Evolutionary conservation across 169 alveolate genomes (phyloP), one percentile per base, ranked within the genome.

Genomic region (Plasmodium inui): DNA sequence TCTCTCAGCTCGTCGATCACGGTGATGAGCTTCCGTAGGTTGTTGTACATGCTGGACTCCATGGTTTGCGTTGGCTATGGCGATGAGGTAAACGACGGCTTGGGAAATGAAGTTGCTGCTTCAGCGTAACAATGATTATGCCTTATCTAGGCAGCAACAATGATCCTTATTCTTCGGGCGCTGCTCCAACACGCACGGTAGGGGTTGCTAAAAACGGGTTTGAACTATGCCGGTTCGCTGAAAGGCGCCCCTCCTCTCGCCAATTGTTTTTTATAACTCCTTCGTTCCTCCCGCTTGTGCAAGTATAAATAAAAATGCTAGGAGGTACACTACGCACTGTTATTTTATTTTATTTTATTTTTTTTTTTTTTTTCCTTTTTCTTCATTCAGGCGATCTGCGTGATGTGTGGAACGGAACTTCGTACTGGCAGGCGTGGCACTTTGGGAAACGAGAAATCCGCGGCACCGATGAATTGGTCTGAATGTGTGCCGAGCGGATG

Each of bases 1-100:
- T 98, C 99, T 81, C 99, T 92, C 57, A 98, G 96, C 88, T 98
- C 98, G 89, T 98, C 99, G 14, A 85, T 85, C 0, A 85, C 79
- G n/a, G 55, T 85, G 17, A 85, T 85, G 9, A 85, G 32, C 8
- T 85, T 85, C 22, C 93, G 37, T 41, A 85, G 67, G 44, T 85
- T 85, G 39, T 73, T 76, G 70, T 85, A 85, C 79, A 85, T 85
- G 37, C 50, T 53, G 10, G 93, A 73, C 41, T 85, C 93, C 93
- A 85, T 14, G 67, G 67, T 39, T 6, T 8, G 34, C 39, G 55
- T 7, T 17, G 9, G 67, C n/a, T n/a, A n/a, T n/a, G n/a, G n/a
- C n/a, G n/a, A n/a, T n/a, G n/a, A n/a, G n/a, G n/a, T n/a, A n/a
- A n/a, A n/a, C n/a, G n/a, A n/a, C n/a, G n/a, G n/a, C n/a, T n/a